Conservation (phyloP, 2,329 filamentous ascomycete species). For the Aspergillus carbonarius region DNA sequence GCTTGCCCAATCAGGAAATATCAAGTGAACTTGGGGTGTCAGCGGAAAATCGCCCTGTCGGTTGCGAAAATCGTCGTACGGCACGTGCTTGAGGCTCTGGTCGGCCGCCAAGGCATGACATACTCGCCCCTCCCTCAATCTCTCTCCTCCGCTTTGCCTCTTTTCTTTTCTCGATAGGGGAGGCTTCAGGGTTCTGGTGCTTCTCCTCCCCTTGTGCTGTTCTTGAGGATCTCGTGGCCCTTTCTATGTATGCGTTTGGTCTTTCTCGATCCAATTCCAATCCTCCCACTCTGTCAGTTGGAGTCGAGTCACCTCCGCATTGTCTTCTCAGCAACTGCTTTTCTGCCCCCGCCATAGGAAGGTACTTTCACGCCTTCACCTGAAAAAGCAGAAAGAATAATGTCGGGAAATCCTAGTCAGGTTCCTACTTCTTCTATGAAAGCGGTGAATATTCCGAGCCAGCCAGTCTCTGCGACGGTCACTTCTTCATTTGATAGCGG, state of each 20-base stretch:
- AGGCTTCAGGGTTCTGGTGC: conserved; percentile 20
- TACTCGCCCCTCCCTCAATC: conserved; percentile 1
- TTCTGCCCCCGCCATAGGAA: not conserved
- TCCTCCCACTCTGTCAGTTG: not conserved
- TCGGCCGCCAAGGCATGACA: not conserved
- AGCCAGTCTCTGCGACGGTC: conserved; percentile 34
- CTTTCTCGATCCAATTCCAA: conserved; percentile 1
- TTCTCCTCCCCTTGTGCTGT: conserved; percentile 18
- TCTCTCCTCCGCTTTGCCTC: conserved; percentile 14
- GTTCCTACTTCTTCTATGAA: conserved; percentile 37
- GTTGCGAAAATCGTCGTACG: not conserved
- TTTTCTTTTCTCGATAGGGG: conserved; percentile 14
- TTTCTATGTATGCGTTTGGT: not conserved
- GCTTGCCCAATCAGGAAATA: too few species aligned
- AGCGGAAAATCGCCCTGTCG: not conserved
- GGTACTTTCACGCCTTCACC: not conserved
- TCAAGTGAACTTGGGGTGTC: too few species aligned
- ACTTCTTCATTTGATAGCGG: conserved; percentile 35
- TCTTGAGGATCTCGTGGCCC: conserved; percentile 15
- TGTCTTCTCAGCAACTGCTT: conserved; percentile 19
- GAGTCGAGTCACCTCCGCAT: conserved; percentile 18
- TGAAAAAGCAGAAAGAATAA: conserved; percentile 25
- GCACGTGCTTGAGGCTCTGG: not conserved
- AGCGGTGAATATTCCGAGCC: conserved; percentile 37
- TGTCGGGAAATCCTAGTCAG: conserved; percentile 44